Base-by-base conservation (phyloP, 495 filamentous ascomycete genomes). In the Hapsidospora chrysogenum region DNA sequence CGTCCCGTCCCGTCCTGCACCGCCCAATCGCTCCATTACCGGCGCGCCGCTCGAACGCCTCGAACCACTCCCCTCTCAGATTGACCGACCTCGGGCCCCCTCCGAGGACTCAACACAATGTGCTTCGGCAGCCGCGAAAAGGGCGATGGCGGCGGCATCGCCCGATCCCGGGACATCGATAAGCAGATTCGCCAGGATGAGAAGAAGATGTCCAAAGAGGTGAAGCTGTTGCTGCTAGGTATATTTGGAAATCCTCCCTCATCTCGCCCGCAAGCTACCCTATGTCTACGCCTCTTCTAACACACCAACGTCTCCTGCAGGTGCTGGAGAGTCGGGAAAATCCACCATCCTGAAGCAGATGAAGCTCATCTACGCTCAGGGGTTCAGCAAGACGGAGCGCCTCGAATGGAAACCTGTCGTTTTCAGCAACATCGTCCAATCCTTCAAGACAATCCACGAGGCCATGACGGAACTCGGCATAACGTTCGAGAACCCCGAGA, bases 331-430 rank as follows among this genome's bases (percentile, higher is more conserved):
- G 61, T 93, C 85, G 19, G 89, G 89, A 29, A 97, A 97, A 54
- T 97, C 89, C 6, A 97, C 89, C 4, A 86, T 97, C 40, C 70
- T 97, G 35, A 97, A 97, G 63, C 89, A 97, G 66, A 97, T 97
- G 89, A 85, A 87, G 50, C 77, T 97, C 56, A 96, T 97, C 46
- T 86, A 97, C 51, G 78, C 84, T 27, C 72, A 83, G 52, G 89
- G 92, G 15, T 96, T 95, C 54, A 82, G 80, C 29, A 76, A 86
- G 44, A 78, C 74, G 43, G 89, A 97, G 54, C 80, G 87, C 44
- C 74, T 86, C 43, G 85, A 93, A 59, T 92, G 83, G 57, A 81
- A 87, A 42, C 79, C 81, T 27, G 85, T 96, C 49, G 89, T 97
- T 41, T 95, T 94, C 57, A 78, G 76, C 37, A 96, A 95, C 56